These are phyloP conservation scores for Rhododendron mucronatum DNA, from an alignment of 148 eudicot species.

Conservation along the genomic window DNA sequence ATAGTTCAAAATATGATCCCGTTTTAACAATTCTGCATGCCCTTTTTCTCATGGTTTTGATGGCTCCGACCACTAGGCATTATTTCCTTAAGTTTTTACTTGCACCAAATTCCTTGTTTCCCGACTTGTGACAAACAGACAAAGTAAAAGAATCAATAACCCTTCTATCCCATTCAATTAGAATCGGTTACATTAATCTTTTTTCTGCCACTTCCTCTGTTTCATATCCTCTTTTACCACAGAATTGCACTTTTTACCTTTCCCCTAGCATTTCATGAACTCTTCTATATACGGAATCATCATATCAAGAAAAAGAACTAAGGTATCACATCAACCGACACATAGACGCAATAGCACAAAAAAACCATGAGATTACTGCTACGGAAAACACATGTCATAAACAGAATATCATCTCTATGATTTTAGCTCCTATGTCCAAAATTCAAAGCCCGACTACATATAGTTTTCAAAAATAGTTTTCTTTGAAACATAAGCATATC, in stretches of 20 bases:
- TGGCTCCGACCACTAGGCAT: neutral
- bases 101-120: neutral
- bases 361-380: neutral
- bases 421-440: neutral
- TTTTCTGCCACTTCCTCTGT: neutral
- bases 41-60: neutral
- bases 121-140: neutral
- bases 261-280: neutral
- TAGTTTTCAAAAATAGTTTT: neutral
- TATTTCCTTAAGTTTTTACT: neutral
- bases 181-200: neutral
- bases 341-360: neutral
- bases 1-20: neutral
- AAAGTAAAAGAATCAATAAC: neutral
- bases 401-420: neutral
- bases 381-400: neutral
- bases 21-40: neutral
- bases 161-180: neutral
- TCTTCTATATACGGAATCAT: neutral
- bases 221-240: neutral
- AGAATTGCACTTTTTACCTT: neutral
- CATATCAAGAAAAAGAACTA: neutral
- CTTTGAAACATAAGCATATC: neutral
- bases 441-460: neutral
- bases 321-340: neutral